Evolutionary conservation across 2,329 filamentous ascomycete species (phyloP), one percentile per base, ranked within the genome.

Genomic region (Claviceps paspali): DNA sequence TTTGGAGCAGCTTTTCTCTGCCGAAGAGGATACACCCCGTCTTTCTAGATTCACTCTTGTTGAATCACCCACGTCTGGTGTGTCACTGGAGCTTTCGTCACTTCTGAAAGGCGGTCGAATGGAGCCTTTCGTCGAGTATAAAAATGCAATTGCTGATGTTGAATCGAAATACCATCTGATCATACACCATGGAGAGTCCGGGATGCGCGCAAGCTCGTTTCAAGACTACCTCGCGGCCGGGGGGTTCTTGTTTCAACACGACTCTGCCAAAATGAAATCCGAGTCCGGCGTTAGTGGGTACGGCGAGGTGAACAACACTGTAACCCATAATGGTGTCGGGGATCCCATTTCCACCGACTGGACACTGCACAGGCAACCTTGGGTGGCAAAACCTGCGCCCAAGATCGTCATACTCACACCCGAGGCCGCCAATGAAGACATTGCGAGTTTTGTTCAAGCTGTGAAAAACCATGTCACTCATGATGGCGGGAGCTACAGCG

Each of bases 41-140:
- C 45, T 67, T 2, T 47, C 53, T 3, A 50, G 56, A 11, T 59
- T 57, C 39, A 55, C 53, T 0, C 30, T 61, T 15, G 44, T 52
- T 14, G 49, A 48, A 4, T 27, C 33, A 7, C 24, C 39, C 0
- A 35, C 36, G 5, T 30, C 39, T 1, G 38, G 42, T 7, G 35
- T 33, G 11, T 29, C 39, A 6, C 28, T 38, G 2, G 17, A 41
- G 10, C 36, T 44, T 5, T 28, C 45, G 2, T 15, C 38, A 1
- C 15, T 35, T 21, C 21, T 50, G 12, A 39, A 44, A 27, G 46
- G 37, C 4, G 47, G 43, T 3, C 24, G 21, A 1, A 15, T 49
- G 3, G 41, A 48, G 17, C 31, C 44, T 0, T 50, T 58, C 5
- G 21, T 62, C 9, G 57, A 62, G 38, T 35, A 37, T n/a, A 48